Conservation (phyloP, 257 asterid genomes). For the Lithospermum erythrorhizon region DNA sequence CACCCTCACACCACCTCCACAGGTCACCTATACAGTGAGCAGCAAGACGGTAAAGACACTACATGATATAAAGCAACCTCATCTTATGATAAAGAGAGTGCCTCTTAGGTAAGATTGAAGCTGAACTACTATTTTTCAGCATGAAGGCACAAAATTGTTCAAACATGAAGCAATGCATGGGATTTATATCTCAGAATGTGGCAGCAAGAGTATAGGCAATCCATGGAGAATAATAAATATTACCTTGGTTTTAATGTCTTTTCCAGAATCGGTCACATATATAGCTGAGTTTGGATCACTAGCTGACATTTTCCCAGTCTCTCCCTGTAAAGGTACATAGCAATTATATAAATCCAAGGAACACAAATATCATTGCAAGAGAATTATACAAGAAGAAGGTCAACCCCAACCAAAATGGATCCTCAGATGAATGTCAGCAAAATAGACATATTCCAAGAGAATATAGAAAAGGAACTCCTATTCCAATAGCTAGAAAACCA, state of each 20-base stretch:
- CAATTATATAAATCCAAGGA: background rate
- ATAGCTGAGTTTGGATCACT: constrained; percentile 90
- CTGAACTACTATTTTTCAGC: too few species aligned
- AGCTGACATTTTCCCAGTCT: constrained; percentile 90
- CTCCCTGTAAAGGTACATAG: constrained; percentile 46
- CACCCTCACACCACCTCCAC: too few species aligned
- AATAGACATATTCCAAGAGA: background rate
- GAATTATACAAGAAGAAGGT: too few species aligned
- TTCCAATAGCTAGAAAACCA: background rate
- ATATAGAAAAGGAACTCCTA: background rate
- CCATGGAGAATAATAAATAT: background rate
- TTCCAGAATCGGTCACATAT: constrained; percentile 78
- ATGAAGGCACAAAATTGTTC: background rate
- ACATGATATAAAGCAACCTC: too few species aligned
- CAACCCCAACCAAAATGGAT: background rate
- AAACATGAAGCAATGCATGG: background rate
- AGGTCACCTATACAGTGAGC: too few species aligned
- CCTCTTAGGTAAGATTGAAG: too few species aligned
- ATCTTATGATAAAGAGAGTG: too few species aligned
- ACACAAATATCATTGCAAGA: background rate
- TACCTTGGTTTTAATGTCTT: constrained; percentile 85
- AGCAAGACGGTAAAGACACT: too few species aligned
- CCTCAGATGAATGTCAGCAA: background rate
- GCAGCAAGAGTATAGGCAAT: background rate
- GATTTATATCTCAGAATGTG: too few species aligned